These are phyloP conservation scores for Plasmodium chabaudi DNA, from an alignment of 169 alveolate genomes.

Conservation along the genomic window DNA sequence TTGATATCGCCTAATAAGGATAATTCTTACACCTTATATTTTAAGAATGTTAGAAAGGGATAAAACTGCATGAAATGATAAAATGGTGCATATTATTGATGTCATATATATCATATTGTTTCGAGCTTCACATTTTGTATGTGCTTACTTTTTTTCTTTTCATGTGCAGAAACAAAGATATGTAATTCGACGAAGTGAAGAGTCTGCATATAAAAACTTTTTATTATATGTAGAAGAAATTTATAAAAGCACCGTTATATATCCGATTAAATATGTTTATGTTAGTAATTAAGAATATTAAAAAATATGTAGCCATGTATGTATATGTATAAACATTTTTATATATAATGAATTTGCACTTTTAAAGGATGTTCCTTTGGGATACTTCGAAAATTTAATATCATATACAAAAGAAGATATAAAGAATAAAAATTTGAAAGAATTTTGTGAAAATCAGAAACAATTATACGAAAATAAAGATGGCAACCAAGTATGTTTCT, in stretches of 20 bases:
- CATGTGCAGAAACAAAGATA: slow-evolving; percentile 55
- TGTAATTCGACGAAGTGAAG: slow-evolving; percentile 52
- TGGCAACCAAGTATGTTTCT: slow-evolving; percentile 23
- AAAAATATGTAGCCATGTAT: neutral
- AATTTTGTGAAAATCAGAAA: slow-evolving; percentile 41
- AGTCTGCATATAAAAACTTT: slow-evolving; percentile 48
- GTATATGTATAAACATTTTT: neutral
- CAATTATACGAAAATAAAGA: slow-evolving; percentile 14
- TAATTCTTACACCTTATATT: slow-evolving; percentile 48
- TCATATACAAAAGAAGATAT: slow-evolving; percentile 21
- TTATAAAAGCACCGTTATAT: slow-evolving; percentile 35
- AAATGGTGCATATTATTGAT: neutral
- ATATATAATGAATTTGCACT: neutral
- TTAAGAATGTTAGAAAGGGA: slow-evolving; percentile 41
- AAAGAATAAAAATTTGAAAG: slow-evolving; percentile 29
- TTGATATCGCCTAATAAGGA: slow-evolving; percentile 8
- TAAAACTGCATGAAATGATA: neutral
- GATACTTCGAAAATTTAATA: slow-evolving; percentile 24
- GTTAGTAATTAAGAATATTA: slow-evolving; percentile 28
- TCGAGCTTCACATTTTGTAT: neutral
- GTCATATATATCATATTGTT: too few species aligned
- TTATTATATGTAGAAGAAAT: slow-evolving; percentile 61
- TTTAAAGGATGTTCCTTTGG: slow-evolving; percentile 10
- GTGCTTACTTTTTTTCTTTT: slow-evolving; percentile 3
- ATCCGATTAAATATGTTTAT: slow-evolving; percentile 61